phyloP scores from a whole-genome alignment of 1,139 yeast species.

The Arxiozyma bovina region DNA sequence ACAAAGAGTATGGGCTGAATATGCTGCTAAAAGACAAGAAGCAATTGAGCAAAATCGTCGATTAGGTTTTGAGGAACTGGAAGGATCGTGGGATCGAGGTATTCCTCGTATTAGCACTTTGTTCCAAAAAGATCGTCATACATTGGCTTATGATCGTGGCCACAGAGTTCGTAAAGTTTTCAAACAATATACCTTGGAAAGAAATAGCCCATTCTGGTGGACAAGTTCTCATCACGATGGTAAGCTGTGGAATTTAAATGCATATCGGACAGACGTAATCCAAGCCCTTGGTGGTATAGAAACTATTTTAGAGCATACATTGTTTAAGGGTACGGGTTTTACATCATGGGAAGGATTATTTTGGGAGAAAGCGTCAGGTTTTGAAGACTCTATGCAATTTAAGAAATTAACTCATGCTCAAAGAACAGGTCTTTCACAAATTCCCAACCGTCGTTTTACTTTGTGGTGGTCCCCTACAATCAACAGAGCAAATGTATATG shows the following conservation, averaged over 20 bases:
- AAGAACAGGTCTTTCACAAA: conserved; percentile 92
- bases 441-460: conserved; percentile 94
- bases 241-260: conserved; percentile 84
- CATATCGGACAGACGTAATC: conserved; percentile 90
- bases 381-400: conserved; percentile 90
- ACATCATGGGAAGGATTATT: conserved; percentile 98
- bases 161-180: conserved; percentile 77
- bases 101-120: conserved; percentile 90
- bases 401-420: conserved; percentile 96
- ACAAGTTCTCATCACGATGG: conserved; percentile 91
- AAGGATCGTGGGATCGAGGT: conserved; percentile 93
- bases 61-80: conserved; percentile 85
- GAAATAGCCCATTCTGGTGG: conserved; percentile 95
- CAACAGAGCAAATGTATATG: conserved; percentile 94
- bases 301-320: conserved; percentile 87
- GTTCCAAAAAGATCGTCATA: conserved; percentile 91
- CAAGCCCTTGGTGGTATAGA: conserved; percentile 97
- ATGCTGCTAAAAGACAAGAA: conserved; percentile 80
- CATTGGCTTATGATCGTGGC: conserved; percentile 91
- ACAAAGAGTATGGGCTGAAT: conserved; percentile 96
- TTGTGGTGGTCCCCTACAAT: conserved; percentile 99
- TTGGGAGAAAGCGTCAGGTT: conserved; percentile 97
- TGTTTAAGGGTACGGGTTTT: conserved; percentile 94
- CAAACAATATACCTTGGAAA: conserved; percentile 60
- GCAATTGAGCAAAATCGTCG: conserved; percentile 82